Base-by-base conservation (phyloP, 768 basidiomycete genomes). In the Dacryopinax primogenitus region DNA sequence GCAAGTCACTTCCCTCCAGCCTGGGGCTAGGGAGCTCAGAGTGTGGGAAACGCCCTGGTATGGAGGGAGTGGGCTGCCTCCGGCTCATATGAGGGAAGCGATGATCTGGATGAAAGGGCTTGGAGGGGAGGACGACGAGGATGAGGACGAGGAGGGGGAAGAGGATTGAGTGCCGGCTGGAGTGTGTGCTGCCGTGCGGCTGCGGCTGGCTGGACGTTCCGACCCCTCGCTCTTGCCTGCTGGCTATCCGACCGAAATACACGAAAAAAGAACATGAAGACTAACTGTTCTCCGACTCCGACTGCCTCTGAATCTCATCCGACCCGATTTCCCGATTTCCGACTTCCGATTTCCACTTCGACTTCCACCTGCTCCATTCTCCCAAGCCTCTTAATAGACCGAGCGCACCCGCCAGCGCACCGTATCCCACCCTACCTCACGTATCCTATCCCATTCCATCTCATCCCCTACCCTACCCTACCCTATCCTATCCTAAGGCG, bases 21-120 rank as follows among this genome's bases (percentile, higher is more conserved):
- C 28, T 28, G 63, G 16, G 9, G 15, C 51, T 11, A 33, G 45
- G 26, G 28, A 64, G 35, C 63, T 63, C 0, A 37, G 67, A 32
- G 76, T 85, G 21, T 93, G 91, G 91, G 88, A 92, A 72, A 81
- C 87, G 41, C 84, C 86, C 67, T 92, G 91, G 91, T 84, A 84
- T 41, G 89, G 90, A 16, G 90, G 89, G 0, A 79, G 82, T 64
- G 79, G 80, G 26, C 36, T 71, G 18, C 33, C 23, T 4, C 15
- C 64, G 36, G 28, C 28, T 15, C 45, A 0, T 21, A 63, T 15
- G 65, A 65, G 18, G 63, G 63, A 1, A 16, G 21, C 39, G 63
- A 68, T 18, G 63, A 39, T 1, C 65, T 58, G 51, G 51, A 58
- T 58, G 51, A 58, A 58, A 30, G 51, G 51, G 15, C 51, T 58